Conservation (phyloP, 352 stramenopile genomes). For the Phytophthora multivora region DNA sequence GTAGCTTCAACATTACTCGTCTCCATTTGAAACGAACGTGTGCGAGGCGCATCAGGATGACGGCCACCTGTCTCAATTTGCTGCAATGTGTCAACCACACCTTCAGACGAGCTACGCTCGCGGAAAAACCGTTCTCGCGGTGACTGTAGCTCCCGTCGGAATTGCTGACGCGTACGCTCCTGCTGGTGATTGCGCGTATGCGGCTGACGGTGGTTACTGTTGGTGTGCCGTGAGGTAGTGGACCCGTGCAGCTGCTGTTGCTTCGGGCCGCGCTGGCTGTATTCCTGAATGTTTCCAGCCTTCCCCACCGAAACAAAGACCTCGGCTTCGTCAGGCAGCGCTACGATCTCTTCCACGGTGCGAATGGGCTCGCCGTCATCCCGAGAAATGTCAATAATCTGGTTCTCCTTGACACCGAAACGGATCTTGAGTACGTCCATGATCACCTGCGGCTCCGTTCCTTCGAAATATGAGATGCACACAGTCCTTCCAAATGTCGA, state of each 20-base stretch:
- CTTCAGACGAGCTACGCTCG: constrained; percentile 63
- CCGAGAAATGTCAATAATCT: constrained; percentile 80
- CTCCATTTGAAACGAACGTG: constrained; percentile 59
- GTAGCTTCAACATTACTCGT: constrained; percentile 31
- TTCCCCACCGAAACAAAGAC: constrained; percentile 83
- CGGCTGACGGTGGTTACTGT: constrained; percentile 24
- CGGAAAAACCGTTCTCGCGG: constrained; percentile 44
- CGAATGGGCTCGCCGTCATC: constrained; percentile 73
- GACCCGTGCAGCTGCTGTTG: constrained; percentile 29
- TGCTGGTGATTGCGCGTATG: constrained; percentile 28
- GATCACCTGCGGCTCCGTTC: constrained; percentile 72
- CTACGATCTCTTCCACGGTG: constrained; percentile 45
- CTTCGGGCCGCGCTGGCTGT: constrained; percentile 27
- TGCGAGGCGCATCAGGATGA: constrained; percentile 41
- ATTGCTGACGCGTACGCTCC: constrained; percentile 35
- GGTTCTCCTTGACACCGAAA: constrained; percentile 73
- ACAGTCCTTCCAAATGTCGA: constrained; percentile 80
- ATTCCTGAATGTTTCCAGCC: constrained; percentile 76
- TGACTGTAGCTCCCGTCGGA: constrained; percentile 34
- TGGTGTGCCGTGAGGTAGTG: constrained; percentile 10
- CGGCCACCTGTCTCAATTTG: constrained; percentile 28
- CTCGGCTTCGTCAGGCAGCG: constrained; percentile 63
- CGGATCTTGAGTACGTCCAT: constrained; percentile 80
- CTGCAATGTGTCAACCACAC: constrained; percentile 49
- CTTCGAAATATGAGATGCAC: constrained; percentile 83